Evolutionary conservation across 163 green algal genomes (phyloP).

Genomic region (Trebouxia gelatinosa): DNA sequence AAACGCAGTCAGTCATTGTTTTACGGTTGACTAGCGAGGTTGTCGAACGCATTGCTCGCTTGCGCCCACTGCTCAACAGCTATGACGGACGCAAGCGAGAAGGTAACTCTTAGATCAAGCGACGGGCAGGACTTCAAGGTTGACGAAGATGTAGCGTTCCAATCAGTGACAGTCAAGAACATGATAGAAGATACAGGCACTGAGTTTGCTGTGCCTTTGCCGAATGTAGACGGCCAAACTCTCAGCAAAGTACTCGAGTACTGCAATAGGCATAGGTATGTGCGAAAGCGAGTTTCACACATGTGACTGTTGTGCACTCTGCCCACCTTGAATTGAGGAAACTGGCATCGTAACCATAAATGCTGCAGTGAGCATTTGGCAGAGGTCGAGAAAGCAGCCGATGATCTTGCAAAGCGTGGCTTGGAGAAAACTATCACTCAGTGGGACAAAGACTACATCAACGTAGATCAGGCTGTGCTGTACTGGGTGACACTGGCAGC

Average conservation of each 20-base stretch:
- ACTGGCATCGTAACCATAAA: no score
- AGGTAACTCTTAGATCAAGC: neutral
- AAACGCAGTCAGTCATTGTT: no score
- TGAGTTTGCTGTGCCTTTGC: slow-evolving; percentile 27
- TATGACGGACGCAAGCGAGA: no score
- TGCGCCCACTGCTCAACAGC: no score
- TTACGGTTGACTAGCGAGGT: no score
- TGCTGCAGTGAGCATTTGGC: neutral
- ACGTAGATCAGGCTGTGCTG: slow-evolving; percentile 29
- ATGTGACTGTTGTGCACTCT: no score
- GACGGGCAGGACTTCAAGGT: slow-evolving; percentile 16
- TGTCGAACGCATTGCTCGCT: no score
- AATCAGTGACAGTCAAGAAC: slow-evolving; percentile 26
- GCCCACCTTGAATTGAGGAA: no score
- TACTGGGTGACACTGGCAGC: slow-evolving; percentile 66
- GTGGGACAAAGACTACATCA: slow-evolving; percentile 15
- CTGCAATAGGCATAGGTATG: slow-evolving; percentile 21
- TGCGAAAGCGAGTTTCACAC: no score
- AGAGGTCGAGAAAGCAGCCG: neutral
- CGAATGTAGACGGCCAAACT: slow-evolving; percentile 24
- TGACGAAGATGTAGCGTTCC: neutral
- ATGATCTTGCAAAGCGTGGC: slow-evolving; percentile 10
- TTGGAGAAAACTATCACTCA: slow-evolving; percentile 9
- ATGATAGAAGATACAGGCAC: slow-evolving; percentile 29
- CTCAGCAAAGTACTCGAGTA: slow-evolving; percentile 34